These are phyloP conservation scores for Calonectria pteridis DNA, from an alignment of 2,329 filamentous ascomycete species.

Conservation along the genomic window DNA sequence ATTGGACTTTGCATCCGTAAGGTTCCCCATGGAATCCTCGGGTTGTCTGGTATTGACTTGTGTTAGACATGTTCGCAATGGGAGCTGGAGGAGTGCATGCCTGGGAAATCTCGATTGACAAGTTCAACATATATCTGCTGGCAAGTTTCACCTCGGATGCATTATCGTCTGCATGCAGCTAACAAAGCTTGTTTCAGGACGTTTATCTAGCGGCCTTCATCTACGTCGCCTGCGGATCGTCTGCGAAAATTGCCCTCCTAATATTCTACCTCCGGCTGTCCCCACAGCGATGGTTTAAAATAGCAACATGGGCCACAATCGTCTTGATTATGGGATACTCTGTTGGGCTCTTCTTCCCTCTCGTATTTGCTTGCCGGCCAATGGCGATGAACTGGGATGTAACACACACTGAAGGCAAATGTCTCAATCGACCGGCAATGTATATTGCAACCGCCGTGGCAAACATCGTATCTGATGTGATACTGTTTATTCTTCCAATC, in stretches of 20 bases:
- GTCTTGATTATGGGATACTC: constrained; percentile 48
- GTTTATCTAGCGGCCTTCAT: constrained; percentile 45
- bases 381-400: constrained; percentile 48
- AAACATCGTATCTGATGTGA: constrained; percentile 61
- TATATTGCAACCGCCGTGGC: constrained; percentile 62
- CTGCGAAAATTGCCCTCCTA: constrained; percentile 54
- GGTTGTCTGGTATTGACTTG: neutral
- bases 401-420: constrained; percentile 48
- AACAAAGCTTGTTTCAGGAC: constrained; percentile 30
- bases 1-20: constrained; percentile 37
- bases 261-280: constrained; percentile 54
- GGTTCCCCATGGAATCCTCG: neutral
- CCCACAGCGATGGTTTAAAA: constrained; percentile 50
- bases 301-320: constrained; percentile 46
- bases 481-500: constrained; percentile 61
- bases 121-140: constrained; percentile 43
- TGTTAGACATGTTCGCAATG: constrained; percentile 44
- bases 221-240: constrained; percentile 51
- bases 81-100: constrained; percentile 45
- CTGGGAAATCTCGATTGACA: constrained; percentile 47
- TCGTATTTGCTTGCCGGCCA: constrained; percentile 54
- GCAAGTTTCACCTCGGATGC: constrained; percentile 22
- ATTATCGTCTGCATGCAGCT: neutral
- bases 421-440: constrained; percentile 59
- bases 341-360: constrained; percentile 48